Evolutionary conservation across 73 alveolate species (phyloP).

Genomic region (Stentor roeselii): DNA sequence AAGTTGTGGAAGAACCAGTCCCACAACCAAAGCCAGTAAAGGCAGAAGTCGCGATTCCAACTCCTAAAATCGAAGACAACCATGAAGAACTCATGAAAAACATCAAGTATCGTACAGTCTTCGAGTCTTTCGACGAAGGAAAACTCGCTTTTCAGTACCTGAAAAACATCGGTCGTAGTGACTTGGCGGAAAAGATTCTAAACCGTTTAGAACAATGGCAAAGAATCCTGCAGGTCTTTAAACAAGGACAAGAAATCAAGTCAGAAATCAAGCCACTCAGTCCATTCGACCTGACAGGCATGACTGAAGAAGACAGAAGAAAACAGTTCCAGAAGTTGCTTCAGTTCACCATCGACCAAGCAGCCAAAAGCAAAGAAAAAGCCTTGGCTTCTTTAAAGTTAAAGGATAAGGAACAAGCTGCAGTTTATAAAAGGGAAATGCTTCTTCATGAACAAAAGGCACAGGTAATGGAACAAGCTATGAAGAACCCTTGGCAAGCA

Average conservation of each 20-base stretch:
- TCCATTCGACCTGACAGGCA: slow-evolving; percentile 5
- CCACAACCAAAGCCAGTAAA: background rate
- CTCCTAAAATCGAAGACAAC: background rate
- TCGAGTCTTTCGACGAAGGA: background rate
- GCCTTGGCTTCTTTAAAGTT: background rate
- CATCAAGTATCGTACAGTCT: background rate
- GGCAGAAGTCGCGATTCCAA: background rate
- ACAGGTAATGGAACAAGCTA: background rate
- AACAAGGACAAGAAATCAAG: background rate
- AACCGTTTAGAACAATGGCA: background rate
- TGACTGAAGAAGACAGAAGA: slow-evolving; percentile 20
- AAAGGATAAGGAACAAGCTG: slow-evolving; percentile 6
- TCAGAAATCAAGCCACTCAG: background rate
- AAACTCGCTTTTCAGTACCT: background rate
- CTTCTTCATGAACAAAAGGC: background rate
- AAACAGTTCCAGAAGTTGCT: background rate
- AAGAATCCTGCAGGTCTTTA: background rate
- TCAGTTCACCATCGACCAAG: background rate
- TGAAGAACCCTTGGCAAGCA: background rate
- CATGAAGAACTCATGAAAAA: background rate
- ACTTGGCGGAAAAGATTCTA: background rate
- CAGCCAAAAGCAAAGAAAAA: background rate
- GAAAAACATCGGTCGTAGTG: background rate
- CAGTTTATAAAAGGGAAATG: slow-evolving; percentile 12
- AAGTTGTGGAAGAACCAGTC: background rate